Base-by-base conservation (phyloP, 2,329 filamentous ascomycete species). In the Neobulgaria alba region DNA sequence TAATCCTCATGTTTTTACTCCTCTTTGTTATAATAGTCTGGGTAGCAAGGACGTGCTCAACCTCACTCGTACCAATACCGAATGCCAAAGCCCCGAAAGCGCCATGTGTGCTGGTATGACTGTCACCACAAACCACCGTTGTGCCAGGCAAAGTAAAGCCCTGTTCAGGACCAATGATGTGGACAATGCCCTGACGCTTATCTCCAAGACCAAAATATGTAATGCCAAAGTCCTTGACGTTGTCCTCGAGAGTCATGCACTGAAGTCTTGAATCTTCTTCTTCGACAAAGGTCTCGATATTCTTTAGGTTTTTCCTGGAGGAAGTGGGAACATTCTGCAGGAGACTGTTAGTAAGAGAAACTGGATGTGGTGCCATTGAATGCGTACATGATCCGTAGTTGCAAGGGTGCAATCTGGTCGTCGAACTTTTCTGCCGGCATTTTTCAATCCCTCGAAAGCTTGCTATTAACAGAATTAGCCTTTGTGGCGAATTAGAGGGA, bases 1-100 rank as follows among this genome's bases (percentile, higher is more conserved):
- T 85, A 57, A 98, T 82, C 59, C 87, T 83, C 90, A 98, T 96
- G 72, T 98, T 96, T 72, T 95, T 96, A 67, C 87, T 95, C 60
- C 88, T 77, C 68, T 87, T 87, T 49, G 89, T 94, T 63, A 95
- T 88, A 52, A 98, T 71, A 45, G 88, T 95, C 66, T 96, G 92
- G 10, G 92, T 96, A 38, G 92, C 92, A 42, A 98, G 76, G 48
- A 98, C 92, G 66, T 98, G 90, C 74, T 98, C 92, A 53, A 96
- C 92, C 68, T 98, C 92, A 61, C 86, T 94, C 48, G 92, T 98
- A 56, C 92, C 92, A 59, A 98, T 98, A 63, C 92, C 92, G 60
- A 95, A 95, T 30, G 92, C 92, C 48, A 96, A 77, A 54, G 89
- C 77, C 53, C 92, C 92, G 57, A 96, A 98, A 38, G 92, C 92